Evolutionary conservation across 306 rosid species (phyloP).

Genomic region (Lathyrus oleraceus): DNA sequence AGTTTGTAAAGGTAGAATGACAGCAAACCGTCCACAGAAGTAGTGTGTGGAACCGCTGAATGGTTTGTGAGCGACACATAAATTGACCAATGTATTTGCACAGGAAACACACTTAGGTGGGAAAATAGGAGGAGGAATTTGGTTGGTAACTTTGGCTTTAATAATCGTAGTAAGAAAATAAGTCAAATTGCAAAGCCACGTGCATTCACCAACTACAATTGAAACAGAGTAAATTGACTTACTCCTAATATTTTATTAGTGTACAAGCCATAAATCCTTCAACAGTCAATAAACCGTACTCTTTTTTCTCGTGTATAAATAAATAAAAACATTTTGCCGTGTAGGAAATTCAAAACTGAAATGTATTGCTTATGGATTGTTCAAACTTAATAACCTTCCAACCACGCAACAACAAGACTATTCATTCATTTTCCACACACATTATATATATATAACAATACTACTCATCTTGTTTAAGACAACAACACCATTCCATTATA

Average conservation of each 20-base stretch:
- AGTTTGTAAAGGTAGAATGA: too few relatives aligned
- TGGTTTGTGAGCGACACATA: not conserved
- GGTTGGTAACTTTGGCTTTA: not conserved
- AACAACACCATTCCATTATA: not conserved
- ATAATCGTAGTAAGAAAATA: not conserved
- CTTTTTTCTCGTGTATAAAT: not conserved
- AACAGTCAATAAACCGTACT: slow-evolving; percentile 28
- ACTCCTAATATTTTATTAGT: slow-evolving; percentile 14
- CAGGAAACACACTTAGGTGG: slow-evolving; percentile 1
- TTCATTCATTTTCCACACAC: not conserved
- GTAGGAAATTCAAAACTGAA: slow-evolving; percentile 7
- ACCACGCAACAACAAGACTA: slow-evolving; percentile 14
- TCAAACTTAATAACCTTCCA: slow-evolving; percentile 10
- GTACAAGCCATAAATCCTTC: slow-evolving; percentile 26
- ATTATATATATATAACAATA: not conserved
- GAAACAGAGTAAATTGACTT: slow-evolving; percentile 44
- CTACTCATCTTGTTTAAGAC: not conserved
- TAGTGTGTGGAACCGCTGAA: not conserved
- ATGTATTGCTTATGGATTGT: not conserved
- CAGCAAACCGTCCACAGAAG: not conserved
- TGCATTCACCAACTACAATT: slow-evolving; percentile 35
- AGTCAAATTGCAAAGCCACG: slow-evolving; percentile 3
- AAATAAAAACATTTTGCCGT: slow-evolving; percentile 19
- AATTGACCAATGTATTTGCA: not conserved
- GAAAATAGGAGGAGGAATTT: slow-evolving; percentile 13